Evolutionary conservation across 75 land plant genomes (phyloP), one percentile per base, ranked within the genome.

Genomic region (Pseudotsuga menziesii): DNA sequence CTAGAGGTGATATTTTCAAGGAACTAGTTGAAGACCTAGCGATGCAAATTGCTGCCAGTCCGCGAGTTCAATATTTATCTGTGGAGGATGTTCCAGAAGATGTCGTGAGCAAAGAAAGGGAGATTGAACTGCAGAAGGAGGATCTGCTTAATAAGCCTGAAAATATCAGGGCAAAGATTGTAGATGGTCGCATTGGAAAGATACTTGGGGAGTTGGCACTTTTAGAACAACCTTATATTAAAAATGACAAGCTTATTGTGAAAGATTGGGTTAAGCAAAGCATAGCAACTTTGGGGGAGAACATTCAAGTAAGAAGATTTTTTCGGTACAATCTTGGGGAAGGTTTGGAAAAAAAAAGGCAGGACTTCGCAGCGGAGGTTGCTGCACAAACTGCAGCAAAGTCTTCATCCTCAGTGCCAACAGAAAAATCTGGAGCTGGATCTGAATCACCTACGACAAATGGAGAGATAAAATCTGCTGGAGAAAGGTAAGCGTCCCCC

Each of bases 31-130:
- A 91, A 29, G 98, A 97, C 79, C 83, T 97, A 7, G 95, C 92
- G 29, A 97, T 95, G 99, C 99, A 97, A 83, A 84, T 90, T 56
- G 99, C 91, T 61, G 99, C 99, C 13, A 90, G 89, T 74, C 99
- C 93, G 9, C 96, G 91, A 84, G 99, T 97, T 52, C 85, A 87
- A 75, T 89, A 89, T 77, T 78, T 97, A 62, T 74, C 78, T 23
- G 67, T 89, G 36, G 96, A 95, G 60, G 98, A 97, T 80, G 93
- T 97, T 61, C 92, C 99, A 17, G 84, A 91, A 72, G 87, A 91
- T 22, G 74, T 90, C 60, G 84, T 90, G 5, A 85, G 84, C 61
- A 95, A 94, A 81, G 99, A 97, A 75, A 85, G 78, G 74, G 95
- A 88, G 72, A 86, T 94, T 75, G 99, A 97, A 73, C 80, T 86